Percentiles rank a stretch among this genome's conserved stretches.
Evolutionary conservation across 176 grass and related monocot genomes (phyloP).

Genomic region (Pontederia crassipes): DNA sequence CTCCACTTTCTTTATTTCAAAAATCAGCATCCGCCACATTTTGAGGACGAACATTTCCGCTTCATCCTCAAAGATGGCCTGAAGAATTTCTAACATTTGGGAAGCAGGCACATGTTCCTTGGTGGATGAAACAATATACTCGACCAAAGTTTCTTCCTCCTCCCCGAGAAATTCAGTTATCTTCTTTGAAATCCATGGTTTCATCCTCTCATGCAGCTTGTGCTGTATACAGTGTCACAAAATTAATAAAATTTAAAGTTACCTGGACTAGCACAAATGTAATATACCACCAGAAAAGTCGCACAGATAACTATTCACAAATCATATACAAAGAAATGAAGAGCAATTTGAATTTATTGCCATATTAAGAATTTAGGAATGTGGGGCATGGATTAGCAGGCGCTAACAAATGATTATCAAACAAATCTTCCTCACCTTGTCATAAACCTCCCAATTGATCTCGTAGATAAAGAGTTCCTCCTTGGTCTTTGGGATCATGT

Average conservation of each 20-base stretch:
- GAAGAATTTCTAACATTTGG: slow-evolving; percentile 85
- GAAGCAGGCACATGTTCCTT: slow-evolving; percentile 87
- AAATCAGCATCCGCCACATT: slow-evolving; percentile 99
- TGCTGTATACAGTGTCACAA: slow-evolving; percentile 29
- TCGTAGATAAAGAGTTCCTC: slow-evolving; percentile 94
- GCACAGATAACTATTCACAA: too few species aligned
- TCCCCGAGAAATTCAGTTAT: slow-evolving; percentile 96
- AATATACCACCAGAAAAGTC: too few species aligned
- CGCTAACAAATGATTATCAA: slow-evolving; percentile 3
- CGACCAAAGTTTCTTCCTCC: slow-evolving; percentile 95
- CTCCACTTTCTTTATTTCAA: slow-evolving; percentile 98
- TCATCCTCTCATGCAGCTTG: slow-evolving; percentile 90
- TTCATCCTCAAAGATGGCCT: slow-evolving; percentile 84
- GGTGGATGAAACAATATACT: slow-evolving; percentile 90
- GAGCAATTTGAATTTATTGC: too few species aligned
- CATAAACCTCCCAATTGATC: slow-evolving; percentile 89
- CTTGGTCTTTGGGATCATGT: slow-evolving; percentile 97
- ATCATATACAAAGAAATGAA: too few species aligned
- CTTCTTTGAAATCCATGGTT: slow-evolving; percentile 97
- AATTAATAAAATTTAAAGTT: too few species aligned
- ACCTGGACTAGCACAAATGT: too few species aligned
- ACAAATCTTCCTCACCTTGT: slow-evolving; percentile 52
- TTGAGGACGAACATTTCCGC: slow-evolving; percentile 99
- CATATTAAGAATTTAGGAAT: too few species aligned
- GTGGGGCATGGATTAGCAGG: too few species aligned